phyloP scores from a whole-genome alignment of 1,139 yeast species.

The Kodamaea alishanica region DNA sequence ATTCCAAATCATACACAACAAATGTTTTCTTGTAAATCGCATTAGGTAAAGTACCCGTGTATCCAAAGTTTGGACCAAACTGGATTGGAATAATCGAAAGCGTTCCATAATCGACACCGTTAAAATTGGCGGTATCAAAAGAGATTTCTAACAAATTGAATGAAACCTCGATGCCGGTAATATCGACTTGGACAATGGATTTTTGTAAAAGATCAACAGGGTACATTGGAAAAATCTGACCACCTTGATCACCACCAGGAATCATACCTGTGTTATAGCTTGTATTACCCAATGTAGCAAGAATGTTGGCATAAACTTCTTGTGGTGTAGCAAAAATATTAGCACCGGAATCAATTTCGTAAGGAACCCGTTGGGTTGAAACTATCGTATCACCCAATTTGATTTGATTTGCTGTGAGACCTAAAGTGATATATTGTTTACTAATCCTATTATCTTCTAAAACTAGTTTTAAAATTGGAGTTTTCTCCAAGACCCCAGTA shows the following conservation, averaged over 20 bases:
- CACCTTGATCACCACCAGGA: not conserved
- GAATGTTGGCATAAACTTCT: slow-evolving; percentile 17
- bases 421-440: slow-evolving; percentile 12
- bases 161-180: slow-evolving; percentile 19
- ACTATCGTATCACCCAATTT: slow-evolving; percentile 11
- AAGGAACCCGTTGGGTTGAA: slow-evolving; percentile 16
- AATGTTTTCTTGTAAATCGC: slow-evolving; percentile 17
- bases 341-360: slow-evolving; percentile 22
- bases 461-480: slow-evolving; percentile 16
- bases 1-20: slow-evolving; percentile 20
- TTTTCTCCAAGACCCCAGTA: slow-evolving; percentile 16
- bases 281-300: slow-evolving; percentile 14
- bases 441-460: slow-evolving; percentile 9
- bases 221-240: slow-evolving; percentile 2
- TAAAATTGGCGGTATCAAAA: slow-evolving; percentile 10
- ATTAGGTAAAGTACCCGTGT: slow-evolving; percentile 20
- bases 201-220: slow-evolving; percentile 3
- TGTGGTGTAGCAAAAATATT: slow-evolving; percentile 19
- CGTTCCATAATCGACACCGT: slow-evolving; percentile 14
- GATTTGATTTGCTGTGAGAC: slow-evolving; percentile 19
- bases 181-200: slow-evolving; percentile 12
- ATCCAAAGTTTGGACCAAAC: slow-evolving; percentile 15
- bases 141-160: slow-evolving; percentile 18
- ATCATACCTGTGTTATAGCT: slow-evolving; percentile 5
- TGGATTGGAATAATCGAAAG: slow-evolving; percentile 13